Percentiles rank a stretch among this genome's conserved stretches.
Evolutionary conservation across 768 basidiomycete genomes (phyloP).

Genomic region (Suillus variegatus): DNA sequence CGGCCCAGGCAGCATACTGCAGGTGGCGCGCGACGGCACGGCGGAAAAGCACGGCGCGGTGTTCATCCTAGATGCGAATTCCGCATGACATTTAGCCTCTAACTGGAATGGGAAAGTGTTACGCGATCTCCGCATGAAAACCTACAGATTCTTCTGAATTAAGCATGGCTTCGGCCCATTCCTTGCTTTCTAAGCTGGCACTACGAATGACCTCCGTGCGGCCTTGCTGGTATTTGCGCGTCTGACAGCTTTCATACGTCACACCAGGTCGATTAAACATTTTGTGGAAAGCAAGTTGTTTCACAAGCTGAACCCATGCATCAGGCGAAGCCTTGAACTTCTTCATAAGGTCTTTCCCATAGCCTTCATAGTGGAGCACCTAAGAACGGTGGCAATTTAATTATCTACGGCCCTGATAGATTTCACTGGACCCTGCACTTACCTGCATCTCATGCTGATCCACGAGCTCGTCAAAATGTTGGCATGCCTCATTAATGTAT

Average conservation of each 20-base stretch:
- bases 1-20: conserved; percentile 87
- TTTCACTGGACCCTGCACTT: conserved; percentile 20
- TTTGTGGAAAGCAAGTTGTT: conserved; percentile 95
- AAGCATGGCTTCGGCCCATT: conserved; percentile 90
- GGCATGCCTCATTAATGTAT: conserved; percentile 59
- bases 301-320: conserved; percentile 93
- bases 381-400: conserved; percentile 22
- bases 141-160: conserved; percentile 50
- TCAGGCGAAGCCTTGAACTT: conserved; percentile 83
- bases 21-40: conserved; percentile 80
- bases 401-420: neutral
- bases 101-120: neutral
- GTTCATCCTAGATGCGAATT: conserved; percentile 41
- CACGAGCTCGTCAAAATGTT: conserved; percentile 76
- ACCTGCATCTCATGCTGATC: conserved; percentile 79
- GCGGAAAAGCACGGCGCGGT: conserved; percentile 69
- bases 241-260: conserved; percentile 94
- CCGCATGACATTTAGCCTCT: conserved; percentile 2
- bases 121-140: conserved; percentile 13
- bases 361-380: conserved; percentile 84
- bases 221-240: conserved; percentile 86
- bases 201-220: conserved; percentile 94
- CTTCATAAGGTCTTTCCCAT: conserved; percentile 89
- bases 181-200: conserved; percentile 79
- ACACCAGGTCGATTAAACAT: conserved; percentile 73